Base-by-base conservation (phyloP, 176 grass and related monocot species). In the Eleusine indica region DNA sequence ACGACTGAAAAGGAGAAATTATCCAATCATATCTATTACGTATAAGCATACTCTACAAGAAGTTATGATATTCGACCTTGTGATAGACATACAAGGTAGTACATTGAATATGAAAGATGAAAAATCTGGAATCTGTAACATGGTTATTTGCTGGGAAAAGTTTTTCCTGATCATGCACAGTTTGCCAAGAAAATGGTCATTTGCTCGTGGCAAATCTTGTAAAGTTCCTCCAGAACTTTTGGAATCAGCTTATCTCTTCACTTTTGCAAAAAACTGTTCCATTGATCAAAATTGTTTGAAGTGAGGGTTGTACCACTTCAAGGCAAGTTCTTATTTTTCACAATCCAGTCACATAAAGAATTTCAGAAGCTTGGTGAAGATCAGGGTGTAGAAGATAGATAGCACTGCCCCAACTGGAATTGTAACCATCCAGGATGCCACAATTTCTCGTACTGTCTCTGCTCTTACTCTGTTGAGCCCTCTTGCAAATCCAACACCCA, bases 401-500 rank as follows among this genome's bases (percentile, higher is more conserved):
- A 99, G 63, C 71, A 90, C 9, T 21, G 83, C 96, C 56, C 91
- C 96, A 70, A 96, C 93, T 78, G 96, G 96, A 81, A 99, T 96
- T 73, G 96, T 99, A 52, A 96, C 88, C 17, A 88, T 37, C 96
- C 96, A 99, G 15, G 96, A 99, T 9, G 75, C 88, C 29, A 94
- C 96, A 85, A 99, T 99, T 73, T 87, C 93, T 18, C 87, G 87
- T 42, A 99, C 91, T 16, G 91, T 94, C 81, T 99, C 96, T 71
- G 93, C 40, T 85, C 93, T 91, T 19, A 99, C 89, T 63, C 86
- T 90, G 10, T 94, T 96, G 41, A 99, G 69, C 48, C 96, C 96
- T 87, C 96, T 90, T 40, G 96, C 96, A 72, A 99, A 96, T 79
- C 96, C 96, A 3, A 99, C 96, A 30, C 96, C 96, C 96, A 99